A percentile compares a stretch with the other conserved stretches of the same genome.
Evolutionary conservation across 306 rosid species (phyloP).

Genomic region (Heteromeles arbutifolia): DNA sequence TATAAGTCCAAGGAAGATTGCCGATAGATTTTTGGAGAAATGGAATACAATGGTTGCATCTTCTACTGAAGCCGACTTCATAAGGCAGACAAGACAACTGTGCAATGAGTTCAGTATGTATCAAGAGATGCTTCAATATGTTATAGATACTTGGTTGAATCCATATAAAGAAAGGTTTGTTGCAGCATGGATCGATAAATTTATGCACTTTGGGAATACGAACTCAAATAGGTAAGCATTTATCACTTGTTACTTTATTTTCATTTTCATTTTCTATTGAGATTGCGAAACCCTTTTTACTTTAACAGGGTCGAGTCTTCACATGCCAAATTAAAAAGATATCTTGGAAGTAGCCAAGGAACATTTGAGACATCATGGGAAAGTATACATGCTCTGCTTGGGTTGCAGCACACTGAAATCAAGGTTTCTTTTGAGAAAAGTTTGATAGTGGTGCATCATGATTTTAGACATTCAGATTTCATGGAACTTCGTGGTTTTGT

Average conservation of each 20-base stretch:
- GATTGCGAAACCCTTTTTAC: background rate
- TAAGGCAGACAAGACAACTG: rapidly evolving
- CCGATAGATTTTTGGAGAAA: background rate
- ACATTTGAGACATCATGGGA: background rate
- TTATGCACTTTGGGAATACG: background rate
- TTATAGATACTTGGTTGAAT: background rate
- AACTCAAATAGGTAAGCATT: background rate
- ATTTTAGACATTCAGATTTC: background rate
- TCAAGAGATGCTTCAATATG: background rate
- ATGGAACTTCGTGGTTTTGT: background rate
- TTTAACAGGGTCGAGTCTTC: background rate
- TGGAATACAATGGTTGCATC: background rate
- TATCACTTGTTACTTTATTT: background rate
- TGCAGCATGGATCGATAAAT: background rate
- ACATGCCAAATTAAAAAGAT: background rate
- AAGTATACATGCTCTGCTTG: background rate
- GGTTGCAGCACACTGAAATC: background rate
- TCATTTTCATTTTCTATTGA: no score
- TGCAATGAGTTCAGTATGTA: background rate
- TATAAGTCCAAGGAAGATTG: background rate
- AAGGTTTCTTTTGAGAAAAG: background rate
- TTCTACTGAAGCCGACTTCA: background rate
- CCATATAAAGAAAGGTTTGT: background rate
- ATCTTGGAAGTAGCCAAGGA: background rate
- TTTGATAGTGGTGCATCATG: background rate